Base-by-base conservation (phyloP, 768 basidiomycete genomes). In the Pleurotus tuber-regium region DNA sequence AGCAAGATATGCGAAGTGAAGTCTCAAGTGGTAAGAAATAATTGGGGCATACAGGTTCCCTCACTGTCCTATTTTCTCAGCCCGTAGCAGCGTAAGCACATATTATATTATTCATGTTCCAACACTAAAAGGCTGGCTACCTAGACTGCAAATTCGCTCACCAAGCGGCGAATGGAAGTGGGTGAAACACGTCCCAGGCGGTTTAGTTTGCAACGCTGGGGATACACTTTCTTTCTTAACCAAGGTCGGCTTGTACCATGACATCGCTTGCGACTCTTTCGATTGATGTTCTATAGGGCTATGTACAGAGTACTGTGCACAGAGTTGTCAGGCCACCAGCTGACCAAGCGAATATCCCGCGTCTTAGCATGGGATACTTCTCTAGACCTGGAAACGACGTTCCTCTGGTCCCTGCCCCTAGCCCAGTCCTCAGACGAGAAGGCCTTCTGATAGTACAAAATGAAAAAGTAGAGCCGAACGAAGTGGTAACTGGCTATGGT, bases 361-460 rank as follows among this genome's bases (percentile, higher is more conserved):
- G 78, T 1, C 61, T 79, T 1, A 76, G 77, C 1, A 59, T 74
- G 4, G 72, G 77, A 55, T 79, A 78, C 61, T 80, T 80, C 40
- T 64, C 64, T 23, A 60, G 69, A 53, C 66, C 70, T 0, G 71
- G 75, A 33, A 70, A 78, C 55, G 56, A 68, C 19, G 66, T 67
- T 23, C 61, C 59, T 19, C 61, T 79, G 42, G 50, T 65, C 14
- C 75, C 76, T 1, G 56, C 55, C 0, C 65, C 67, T 14, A 77
- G 74, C 48, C 72, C 73, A 3, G 66, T 78, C 4, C 60, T 79
- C n/a, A 60, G 70, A 30, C 60, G 68, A n/a, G 66, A 62, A 2
- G 74, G 75, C 0, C 50, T 55, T n/a, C 21, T 57, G n/a, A n/a
- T n/a, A 11, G 56, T 61, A 39, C 57, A 61, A 9, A 58, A 57